phyloP scores from a whole-genome alignment of 2,329 filamentous ascomycete species.

The Nothophoma quercina region DNA sequence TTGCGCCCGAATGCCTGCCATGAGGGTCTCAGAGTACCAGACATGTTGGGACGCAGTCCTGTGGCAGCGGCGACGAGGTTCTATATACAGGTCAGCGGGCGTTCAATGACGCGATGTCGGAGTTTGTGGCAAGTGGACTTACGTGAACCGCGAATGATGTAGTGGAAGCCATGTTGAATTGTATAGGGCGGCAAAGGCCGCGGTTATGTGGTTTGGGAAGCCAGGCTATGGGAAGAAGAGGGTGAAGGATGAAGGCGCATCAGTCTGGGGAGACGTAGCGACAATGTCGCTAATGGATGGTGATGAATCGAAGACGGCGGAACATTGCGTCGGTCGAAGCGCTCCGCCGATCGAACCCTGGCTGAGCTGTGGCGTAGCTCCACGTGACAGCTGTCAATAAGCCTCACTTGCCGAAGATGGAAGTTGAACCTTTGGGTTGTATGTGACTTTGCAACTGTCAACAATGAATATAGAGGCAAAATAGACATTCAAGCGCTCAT shows the following conservation, averaged over 20 bases:
- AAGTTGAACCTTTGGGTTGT: background rate
- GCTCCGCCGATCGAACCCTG: slow-evolving; percentile 26
- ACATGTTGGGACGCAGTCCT: slow-evolving; percentile 53
- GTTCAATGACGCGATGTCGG: slow-evolving; percentile 28
- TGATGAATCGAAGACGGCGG: slow-evolving; percentile 36
- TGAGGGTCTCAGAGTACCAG: slow-evolving; percentile 45
- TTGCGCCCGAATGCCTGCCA: slow-evolving; percentile 41
- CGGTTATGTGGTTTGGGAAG: slow-evolving; percentile 22
- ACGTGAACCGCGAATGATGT: slow-evolving; percentile 58
- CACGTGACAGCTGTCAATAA: slow-evolving; percentile 27
- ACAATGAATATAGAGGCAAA: too few relatives aligned
- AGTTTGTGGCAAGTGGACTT: slow-evolving; percentile 44
- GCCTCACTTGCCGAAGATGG: background rate
- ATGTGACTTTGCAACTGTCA: too few relatives aligned
- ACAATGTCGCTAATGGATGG: slow-evolving; percentile 29
- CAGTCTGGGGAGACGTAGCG: slow-evolving; percentile 25
- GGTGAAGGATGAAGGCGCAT: slow-evolving; percentile 29
- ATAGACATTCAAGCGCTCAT: too few relatives aligned
- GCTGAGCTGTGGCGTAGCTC: slow-evolving; percentile 11
- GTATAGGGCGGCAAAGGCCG: slow-evolving; percentile 43
- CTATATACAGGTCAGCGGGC: slow-evolving; percentile 45
- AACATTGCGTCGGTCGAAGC: slow-evolving; percentile 23
- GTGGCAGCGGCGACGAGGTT: slow-evolving; percentile 51
- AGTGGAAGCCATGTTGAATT: slow-evolving; percentile 60
- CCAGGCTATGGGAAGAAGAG: slow-evolving; percentile 23